phyloP scores from a whole-genome alignment of 306 rosid species.

The Biancaea sappan region DNA sequence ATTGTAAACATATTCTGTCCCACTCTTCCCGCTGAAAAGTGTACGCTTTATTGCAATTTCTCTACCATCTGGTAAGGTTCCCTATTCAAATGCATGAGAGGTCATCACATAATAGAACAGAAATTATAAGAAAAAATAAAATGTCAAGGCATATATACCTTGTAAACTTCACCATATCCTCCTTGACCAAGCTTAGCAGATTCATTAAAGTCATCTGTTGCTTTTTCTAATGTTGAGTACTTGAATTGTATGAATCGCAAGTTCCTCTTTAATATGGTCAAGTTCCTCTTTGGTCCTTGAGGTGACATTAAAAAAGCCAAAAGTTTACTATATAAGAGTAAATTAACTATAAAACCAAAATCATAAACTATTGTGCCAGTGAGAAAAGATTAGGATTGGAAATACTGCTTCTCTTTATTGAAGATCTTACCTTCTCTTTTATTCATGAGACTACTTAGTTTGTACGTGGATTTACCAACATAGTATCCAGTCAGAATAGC shows the following conservation, averaged over 20 bases:
- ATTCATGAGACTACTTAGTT: neutral
- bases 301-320: neutral
- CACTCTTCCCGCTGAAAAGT: slow-evolving; percentile 15
- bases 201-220: slow-evolving; percentile 41
- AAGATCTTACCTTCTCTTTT: slow-evolving; percentile 13
- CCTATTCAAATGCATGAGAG: slow-evolving; percentile 17
- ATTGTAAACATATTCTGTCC: slow-evolving; percentile 37
- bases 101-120: neutral
- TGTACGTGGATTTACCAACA: slow-evolving; percentile 29
- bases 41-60: slow-evolving; percentile 52
- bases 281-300: slow-evolving; percentile 6
- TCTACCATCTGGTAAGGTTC: slow-evolving; percentile 45
- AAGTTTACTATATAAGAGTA: neutral
- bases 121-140: neutral
- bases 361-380: neutral
- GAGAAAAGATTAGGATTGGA: neutral
- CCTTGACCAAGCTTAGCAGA: slow-evolving; percentile 47
- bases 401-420: neutral
- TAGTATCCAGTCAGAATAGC: slow-evolving; percentile 30
- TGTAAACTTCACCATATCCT: slow-evolving; percentile 51
- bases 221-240: slow-evolving; percentile 43
- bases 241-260: slow-evolving; percentile 37
- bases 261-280: slow-evolving; percentile 2
- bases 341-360: neutral
- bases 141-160: slow-evolving; percentile 21